Evolutionary conservation across 352 stramenopile species (phyloP).

Genomic region (Saprolegnia diclina): DNA sequence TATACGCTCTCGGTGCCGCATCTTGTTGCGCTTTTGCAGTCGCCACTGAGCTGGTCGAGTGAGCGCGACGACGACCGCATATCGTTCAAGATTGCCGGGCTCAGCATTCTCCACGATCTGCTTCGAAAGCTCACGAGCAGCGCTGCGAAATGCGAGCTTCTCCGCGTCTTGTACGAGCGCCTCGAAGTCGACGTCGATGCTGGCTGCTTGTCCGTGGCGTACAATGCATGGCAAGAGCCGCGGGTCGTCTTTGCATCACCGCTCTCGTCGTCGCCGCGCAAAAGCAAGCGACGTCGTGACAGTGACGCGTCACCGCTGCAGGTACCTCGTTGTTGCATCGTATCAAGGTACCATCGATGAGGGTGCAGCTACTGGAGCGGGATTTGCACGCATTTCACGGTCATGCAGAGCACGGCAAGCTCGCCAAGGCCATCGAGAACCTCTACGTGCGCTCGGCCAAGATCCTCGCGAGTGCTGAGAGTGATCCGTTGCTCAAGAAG

Average conservation of each 20-base stretch:
- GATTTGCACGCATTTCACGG: conserved; percentile 23
- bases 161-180: conserved; percentile 33
- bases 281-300: neutral
- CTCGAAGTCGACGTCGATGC: neutral
- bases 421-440: conserved; percentile 41
- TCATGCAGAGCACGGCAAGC: neutral
- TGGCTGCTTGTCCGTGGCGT: neutral
- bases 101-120: conserved; percentile 48
- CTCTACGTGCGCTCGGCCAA: conserved; percentile 45
- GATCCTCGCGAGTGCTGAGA: conserved; percentile 38
- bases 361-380: conserved; percentile 1
- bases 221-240: conserved; percentile 24
- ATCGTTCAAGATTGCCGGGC: conserved; percentile 23
- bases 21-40: neutral
- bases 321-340: neutral
- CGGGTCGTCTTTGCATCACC: conserved; percentile 8
- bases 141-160: conserved; percentile 37
- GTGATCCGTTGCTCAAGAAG: conserved; percentile 39
- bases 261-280: neutral
- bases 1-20: neutral
- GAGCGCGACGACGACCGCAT: neutral
- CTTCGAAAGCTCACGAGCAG: conserved; percentile 48
- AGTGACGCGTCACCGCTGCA: neutral
- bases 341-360: neutral
- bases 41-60: neutral